Evolutionary conservation across 1,284 basidiomycete species (phyloP).

Genomic region (Chalciporus sp.): DNA sequence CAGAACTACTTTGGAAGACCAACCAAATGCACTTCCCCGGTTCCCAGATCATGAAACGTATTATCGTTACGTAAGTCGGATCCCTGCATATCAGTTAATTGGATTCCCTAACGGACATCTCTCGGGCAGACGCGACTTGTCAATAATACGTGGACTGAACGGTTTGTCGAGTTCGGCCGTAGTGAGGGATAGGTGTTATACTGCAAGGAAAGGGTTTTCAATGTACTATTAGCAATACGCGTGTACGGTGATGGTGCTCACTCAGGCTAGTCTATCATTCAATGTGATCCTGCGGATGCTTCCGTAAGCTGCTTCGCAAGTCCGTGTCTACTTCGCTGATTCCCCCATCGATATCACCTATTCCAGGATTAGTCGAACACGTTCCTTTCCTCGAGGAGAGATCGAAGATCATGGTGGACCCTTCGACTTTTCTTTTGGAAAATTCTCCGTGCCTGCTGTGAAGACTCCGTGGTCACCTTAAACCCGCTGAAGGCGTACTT

Average conservation of each 20-base stretch:
- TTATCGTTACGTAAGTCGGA: slow-evolving; percentile 29
- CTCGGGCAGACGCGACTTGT: slow-evolving; percentile 18
- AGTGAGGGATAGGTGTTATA: slow-evolving; percentile 9
- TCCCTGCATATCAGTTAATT: not conserved
- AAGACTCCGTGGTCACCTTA: too few relatives aligned
- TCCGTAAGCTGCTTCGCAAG: too few relatives aligned
- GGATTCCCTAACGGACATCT: not conserved
- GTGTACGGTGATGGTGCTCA: not conserved
- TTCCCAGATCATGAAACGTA: slow-evolving; percentile 27
- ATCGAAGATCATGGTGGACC: not conserved
- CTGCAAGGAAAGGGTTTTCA: not conserved
- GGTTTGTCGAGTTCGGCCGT: slow-evolving; percentile 28
- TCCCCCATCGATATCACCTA: too few relatives aligned
- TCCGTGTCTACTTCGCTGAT: too few relatives aligned
- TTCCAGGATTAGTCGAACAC: slow-evolving; percentile 16
- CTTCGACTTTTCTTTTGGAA: not conserved
- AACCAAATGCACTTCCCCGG: slow-evolving; percentile 18
- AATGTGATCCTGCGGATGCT: too few relatives aligned
- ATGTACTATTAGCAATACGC: slow-evolving; percentile 6
- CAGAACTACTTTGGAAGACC: slow-evolving; percentile 18
- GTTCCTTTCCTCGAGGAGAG: slow-evolving; percentile 9
- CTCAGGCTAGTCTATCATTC: not conserved
- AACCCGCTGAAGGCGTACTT: too few relatives aligned
- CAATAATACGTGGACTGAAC: slow-evolving; percentile 29
- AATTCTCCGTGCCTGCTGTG: not conserved